Evolutionary conservation across 1,284 basidiomycete species (phyloP).

Genomic region (Neolentinus lepideus): DNA sequence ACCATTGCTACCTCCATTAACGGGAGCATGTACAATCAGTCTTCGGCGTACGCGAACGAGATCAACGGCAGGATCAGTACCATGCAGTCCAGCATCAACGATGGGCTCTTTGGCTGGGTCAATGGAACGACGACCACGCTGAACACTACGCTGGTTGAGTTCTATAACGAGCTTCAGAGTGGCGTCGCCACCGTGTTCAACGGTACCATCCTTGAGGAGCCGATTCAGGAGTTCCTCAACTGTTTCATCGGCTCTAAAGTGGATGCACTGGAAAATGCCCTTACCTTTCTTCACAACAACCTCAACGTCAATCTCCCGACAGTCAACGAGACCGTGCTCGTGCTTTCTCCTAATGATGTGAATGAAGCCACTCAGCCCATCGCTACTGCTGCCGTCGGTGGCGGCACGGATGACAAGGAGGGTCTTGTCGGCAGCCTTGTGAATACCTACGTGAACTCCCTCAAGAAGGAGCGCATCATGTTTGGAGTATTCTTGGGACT

Average conservation of each 20-base stretch:
- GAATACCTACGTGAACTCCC: slow-evolving; percentile 59
- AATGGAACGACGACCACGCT: slow-evolving; percentile 86
- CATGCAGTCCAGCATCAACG: slow-evolving; percentile 74
- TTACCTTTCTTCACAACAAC: slow-evolving; percentile 91
- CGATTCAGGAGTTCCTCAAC: slow-evolving; percentile 81
- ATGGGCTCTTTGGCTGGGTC: slow-evolving; percentile 90
- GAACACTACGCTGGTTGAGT: slow-evolving; percentile 71
- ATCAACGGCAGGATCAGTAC: slow-evolving; percentile 68
- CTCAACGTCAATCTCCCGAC: slow-evolving; percentile 72
- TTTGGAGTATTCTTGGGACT: slow-evolving; percentile 77
- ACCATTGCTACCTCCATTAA: slow-evolving; percentile 77
- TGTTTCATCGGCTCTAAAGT: slow-evolving; percentile 92
- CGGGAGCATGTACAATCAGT: slow-evolving; percentile 73
- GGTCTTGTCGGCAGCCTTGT: slow-evolving; percentile 76
- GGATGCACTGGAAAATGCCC: slow-evolving; percentile 74
- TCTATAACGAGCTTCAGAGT: slow-evolving; percentile 70
- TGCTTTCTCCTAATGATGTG: slow-evolving; percentile 64
- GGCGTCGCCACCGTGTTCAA: slow-evolving; percentile 71
- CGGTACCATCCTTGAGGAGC: slow-evolving; percentile 72
- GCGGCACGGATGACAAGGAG: slow-evolving; percentile 35
- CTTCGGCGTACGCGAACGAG: slow-evolving; percentile 63
- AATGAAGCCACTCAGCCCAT: slow-evolving; percentile 77
- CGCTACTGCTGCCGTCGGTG: slow-evolving; percentile 72
- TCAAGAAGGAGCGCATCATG: slow-evolving; percentile 78
- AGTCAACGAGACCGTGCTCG: slow-evolving; percentile 67